Evolutionary conservation across 1,284 basidiomycete species (phyloP).

Genomic region (Moniliophthora roreri): DNA sequence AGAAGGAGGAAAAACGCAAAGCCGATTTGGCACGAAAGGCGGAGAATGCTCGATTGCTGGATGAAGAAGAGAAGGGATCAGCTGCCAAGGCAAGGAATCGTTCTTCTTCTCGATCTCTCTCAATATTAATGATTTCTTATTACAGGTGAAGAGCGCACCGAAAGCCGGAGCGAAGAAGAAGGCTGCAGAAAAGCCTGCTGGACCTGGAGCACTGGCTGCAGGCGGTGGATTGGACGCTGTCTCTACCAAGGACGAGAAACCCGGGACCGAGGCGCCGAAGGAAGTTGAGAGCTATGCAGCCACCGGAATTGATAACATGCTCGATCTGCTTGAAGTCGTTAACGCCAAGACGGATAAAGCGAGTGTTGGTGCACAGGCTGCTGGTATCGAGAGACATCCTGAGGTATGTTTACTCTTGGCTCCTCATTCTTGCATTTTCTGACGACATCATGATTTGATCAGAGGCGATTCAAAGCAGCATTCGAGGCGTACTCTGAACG

Average conservation of each 20-base stretch:
- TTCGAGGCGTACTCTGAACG: slow-evolving; percentile 92
- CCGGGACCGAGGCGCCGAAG: slow-evolving; percentile 30
- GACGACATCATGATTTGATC: slow-evolving; percentile 11
- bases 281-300: slow-evolving; percentile 75
- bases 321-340: slow-evolving; percentile 88
- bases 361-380: slow-evolving; percentile 81
- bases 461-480: slow-evolving; percentile 90
- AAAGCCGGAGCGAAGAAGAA: slow-evolving; percentile 44
- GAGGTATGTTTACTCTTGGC: slow-evolving; percentile 60
- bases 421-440: slow-evolving; percentile 11
- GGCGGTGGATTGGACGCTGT: slow-evolving; percentile 45
- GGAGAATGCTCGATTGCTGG: slow-evolving; percentile 73
- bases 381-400: slow-evolving; percentile 88
- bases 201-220: slow-evolving; percentile 77
- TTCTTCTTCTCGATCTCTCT: too few species aligned
- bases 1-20: slow-evolving; percentile 74
- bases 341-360: slow-evolving; percentile 94
- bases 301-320: slow-evolving; percentile 88
- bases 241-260: slow-evolving; percentile 27
- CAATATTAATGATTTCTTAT: too few species aligned
- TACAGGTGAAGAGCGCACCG: slow-evolving; percentile 52
- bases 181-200: slow-evolving; percentile 51
- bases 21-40: slow-evolving; percentile 76
- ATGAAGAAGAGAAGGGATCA: slow-evolving; percentile 79
- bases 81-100: slow-evolving; percentile 44